Evolutionary conservation across 345 rosid species (phyloP).

Genomic region (Syzygium aromaticum): DNA sequence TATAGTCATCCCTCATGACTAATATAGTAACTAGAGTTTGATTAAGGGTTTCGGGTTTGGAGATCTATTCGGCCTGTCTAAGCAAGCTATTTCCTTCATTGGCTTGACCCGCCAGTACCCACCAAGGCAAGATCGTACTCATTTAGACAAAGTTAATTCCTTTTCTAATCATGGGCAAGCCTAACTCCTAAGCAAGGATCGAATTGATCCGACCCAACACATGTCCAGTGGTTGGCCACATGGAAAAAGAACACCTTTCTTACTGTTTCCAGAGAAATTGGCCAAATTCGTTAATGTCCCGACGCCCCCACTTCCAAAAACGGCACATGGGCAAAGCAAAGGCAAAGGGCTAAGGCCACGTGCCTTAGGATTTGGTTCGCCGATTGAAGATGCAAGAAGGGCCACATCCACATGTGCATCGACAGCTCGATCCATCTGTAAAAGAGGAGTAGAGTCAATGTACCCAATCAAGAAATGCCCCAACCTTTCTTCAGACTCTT

Average conservation of each 20-base stretch:
- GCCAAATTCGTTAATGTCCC: neutral
- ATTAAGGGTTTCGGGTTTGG: neutral
- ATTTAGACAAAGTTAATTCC: neutral
- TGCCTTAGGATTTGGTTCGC: neutral
- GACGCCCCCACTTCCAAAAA: neutral
- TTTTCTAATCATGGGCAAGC: neutral
- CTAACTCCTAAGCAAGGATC: neutral
- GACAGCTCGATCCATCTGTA: neutral
- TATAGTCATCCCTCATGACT: neutral
- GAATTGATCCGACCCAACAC: neutral
- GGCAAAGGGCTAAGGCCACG: neutral
- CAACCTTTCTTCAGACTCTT: neutral
- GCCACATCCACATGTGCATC: neutral
- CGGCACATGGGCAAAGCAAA: neutral
- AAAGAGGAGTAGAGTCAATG: neutral
- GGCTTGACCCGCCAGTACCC: neutral
- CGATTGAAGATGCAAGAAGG: neutral
- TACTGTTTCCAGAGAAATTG: neutral
- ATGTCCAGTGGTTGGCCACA: neutral
- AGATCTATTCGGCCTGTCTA: neutral
- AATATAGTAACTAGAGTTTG: neutral
- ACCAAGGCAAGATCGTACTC: neutral
- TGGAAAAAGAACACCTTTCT: neutral
- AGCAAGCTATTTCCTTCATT: neutral
- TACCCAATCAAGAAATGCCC: neutral